Percentiles rank a stretch among this genome's conserved stretches.
Evolutionary conservation across 2,329 filamentous ascomycete species (phyloP).

Genomic region (Aspergillus fischeri): DNA sequence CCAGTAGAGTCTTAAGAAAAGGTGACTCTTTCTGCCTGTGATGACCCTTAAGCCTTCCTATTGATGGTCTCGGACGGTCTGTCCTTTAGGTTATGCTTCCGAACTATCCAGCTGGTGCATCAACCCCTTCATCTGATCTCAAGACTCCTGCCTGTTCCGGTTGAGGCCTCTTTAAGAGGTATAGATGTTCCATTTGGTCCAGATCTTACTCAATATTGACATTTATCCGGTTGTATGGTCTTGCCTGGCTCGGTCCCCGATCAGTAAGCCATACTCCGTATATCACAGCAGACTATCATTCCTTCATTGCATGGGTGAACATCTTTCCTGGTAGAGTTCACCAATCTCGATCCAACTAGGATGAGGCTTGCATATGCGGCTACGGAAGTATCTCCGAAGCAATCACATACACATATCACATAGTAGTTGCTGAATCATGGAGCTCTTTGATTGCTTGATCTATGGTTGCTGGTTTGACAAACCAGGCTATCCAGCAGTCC

Average conservation of each 20-base stretch:
- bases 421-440: slow-evolving; percentile 1
- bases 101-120: background rate
- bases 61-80: background rate
- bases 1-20: background rate
- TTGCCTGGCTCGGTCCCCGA: background rate
- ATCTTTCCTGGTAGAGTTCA: background rate
- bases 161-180: no score
- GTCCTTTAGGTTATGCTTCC: background rate
- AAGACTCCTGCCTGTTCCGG: background rate
- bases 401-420: slow-evolving; percentile 4
- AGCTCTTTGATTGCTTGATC: background rate
- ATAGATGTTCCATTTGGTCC: background rate
- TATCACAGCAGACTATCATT: background rate
- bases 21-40: background rate
- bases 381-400: slow-evolving; percentile 17
- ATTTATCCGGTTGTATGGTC: background rate
- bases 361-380: slow-evolving; percentile 19
- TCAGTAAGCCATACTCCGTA: background rate
- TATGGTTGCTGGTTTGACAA: background rate
- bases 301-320: background rate
- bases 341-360: slow-evolving; percentile 17
- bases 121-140: background rate
- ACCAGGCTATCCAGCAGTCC: background rate
- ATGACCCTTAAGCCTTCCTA: background rate
- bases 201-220: background rate